phyloP scores from a whole-genome alignment of 805 yeast species.

The Limtongia smithiae region DNA sequence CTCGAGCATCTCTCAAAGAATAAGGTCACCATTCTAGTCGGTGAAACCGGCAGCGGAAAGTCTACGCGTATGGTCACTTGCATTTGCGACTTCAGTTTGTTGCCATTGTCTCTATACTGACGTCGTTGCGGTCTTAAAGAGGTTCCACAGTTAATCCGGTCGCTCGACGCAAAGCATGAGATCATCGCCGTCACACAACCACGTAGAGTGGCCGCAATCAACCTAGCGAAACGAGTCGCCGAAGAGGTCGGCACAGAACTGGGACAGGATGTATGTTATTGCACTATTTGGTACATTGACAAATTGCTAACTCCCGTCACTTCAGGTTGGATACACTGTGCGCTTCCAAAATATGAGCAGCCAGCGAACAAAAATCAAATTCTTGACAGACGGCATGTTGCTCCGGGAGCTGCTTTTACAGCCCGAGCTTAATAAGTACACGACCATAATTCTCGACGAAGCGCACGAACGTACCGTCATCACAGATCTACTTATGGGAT shows the following conservation, averaged over 20 bases:
- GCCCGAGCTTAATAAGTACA: slow-evolving; percentile 57
- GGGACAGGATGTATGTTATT: slow-evolving; percentile 55
- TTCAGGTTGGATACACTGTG: slow-evolving; percentile 75
- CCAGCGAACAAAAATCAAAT: slow-evolving; percentile 66
- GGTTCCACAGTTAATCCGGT: slow-evolving; percentile 84
- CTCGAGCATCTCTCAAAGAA: slow-evolving; percentile 54
- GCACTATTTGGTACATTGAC: not conserved
- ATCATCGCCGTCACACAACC: slow-evolving; percentile 93
- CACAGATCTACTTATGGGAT: slow-evolving; percentile 86
- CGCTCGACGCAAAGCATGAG: slow-evolving; percentile 42
- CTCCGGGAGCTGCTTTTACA: slow-evolving; percentile 85
- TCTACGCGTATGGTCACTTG: slow-evolving; percentile 60
- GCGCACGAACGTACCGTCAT: slow-evolving; percentile 95
- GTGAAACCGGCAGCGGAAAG: slow-evolving; percentile 98
- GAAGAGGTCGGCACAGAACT: slow-evolving; percentile 75
- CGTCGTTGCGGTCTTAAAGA: slow-evolving; percentile 34
- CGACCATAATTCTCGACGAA: slow-evolving; percentile 83
- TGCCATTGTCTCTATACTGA: not conserved
- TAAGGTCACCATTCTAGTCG: slow-evolving; percentile 77
- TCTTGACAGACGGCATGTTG: slow-evolving; percentile 96
- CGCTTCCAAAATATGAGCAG: slow-evolving; percentile 74
- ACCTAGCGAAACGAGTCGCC: slow-evolving; percentile 86
- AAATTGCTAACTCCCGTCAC: not conserved
- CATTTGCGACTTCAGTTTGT: not conserved
- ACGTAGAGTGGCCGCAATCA: slow-evolving; percentile 95